Evolutionary conservation across 192 early-diverging fungal species (phyloP).

Genomic region (Coemansia sp.): DNA sequence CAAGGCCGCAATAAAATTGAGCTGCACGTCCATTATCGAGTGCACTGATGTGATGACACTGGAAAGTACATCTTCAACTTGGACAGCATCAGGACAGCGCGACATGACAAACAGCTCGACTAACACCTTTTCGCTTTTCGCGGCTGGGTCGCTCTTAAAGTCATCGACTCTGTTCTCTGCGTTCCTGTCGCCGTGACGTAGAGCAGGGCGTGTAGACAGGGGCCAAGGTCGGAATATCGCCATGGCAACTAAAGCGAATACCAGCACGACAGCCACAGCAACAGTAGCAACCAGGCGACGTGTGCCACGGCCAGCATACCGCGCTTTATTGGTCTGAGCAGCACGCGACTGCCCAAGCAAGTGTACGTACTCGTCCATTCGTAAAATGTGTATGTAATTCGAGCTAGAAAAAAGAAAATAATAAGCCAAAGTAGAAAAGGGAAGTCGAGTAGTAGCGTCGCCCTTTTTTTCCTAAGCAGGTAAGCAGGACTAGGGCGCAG

Average conservation of each 20-base stretch:
- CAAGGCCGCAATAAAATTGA: constrained; percentile 54
- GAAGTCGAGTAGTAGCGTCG: neutral
- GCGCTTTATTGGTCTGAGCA: neutral
- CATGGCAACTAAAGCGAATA: neutral
- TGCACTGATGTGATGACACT: constrained; percentile 42
- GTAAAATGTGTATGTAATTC: neutral
- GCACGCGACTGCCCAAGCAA: neutral
- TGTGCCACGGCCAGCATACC: neutral
- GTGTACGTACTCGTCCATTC: constrained; percentile 7
- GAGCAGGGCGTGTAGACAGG: neutral
- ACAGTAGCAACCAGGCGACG: neutral
- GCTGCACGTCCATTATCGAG: constrained; percentile 52
- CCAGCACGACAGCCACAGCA: neutral
- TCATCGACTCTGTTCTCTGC: neutral
- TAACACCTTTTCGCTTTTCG: constrained; percentile 37
- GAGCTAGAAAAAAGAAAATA: neutral
- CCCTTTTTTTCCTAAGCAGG: neutral
- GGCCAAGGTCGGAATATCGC: constrained; percentile 1
- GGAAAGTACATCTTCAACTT: constrained; percentile 56
- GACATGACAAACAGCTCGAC: constrained; percentile 78
- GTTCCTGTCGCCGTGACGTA: neutral
- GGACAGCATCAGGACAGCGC: constrained; percentile 66
- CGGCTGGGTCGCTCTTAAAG: neutral
- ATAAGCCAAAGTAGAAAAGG: neutral
- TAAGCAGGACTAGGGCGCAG: neutral